phyloP scores from a whole-genome alignment of 345 rosid species.

The Noccaea bulbosa region DNA sequence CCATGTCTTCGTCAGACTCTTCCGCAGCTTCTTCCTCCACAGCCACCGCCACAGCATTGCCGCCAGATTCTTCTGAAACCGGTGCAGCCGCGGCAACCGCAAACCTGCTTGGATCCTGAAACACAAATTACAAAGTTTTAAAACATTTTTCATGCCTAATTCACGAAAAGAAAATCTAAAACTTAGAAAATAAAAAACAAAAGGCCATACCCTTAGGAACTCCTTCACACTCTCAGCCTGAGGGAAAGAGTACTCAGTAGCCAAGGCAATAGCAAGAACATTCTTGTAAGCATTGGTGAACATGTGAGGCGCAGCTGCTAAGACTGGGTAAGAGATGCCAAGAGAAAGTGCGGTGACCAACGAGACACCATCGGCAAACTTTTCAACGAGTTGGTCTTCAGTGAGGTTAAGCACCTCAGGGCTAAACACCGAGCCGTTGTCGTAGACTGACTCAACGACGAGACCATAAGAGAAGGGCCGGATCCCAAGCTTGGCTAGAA shows the following conservation, averaged over 20 bases:
- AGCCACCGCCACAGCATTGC: conserved; percentile 48
- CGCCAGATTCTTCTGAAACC: conserved; percentile 35
- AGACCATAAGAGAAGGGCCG: conserved; percentile 97
- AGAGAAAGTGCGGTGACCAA: conserved; percentile 71
- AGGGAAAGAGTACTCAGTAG: conserved; percentile 75
- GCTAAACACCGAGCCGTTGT: conserved; percentile 84
- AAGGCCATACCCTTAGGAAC: conserved; percentile 60
- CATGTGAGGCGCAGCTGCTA: conserved; percentile 95
- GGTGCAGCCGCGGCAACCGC: conserved; percentile 56
- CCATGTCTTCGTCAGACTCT: conserved; percentile 94
- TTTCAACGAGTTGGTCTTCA: conserved; percentile 74
- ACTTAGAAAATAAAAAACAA: background rate
- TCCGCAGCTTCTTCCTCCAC: conserved; percentile 72
- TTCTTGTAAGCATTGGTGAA: conserved; percentile 90
- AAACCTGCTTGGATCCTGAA: conserved; percentile 86
- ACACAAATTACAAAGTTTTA: background rate
- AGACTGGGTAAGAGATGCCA: conserved; percentile 81
- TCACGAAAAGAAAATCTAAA: background rate
- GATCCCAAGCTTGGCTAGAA: conserved; percentile 84
- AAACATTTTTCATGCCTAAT: background rate
- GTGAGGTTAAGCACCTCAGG: conserved; percentile 87
- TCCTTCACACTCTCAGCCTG: conserved; percentile 89
- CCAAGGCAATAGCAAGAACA: conserved; percentile 66
- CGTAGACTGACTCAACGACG: conserved; percentile 68
- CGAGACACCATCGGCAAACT: conserved; percentile 80